Conservation (phyloP, 2,329 filamentous ascomycete genomes). For the Pseudocercospora vitis region DNA sequence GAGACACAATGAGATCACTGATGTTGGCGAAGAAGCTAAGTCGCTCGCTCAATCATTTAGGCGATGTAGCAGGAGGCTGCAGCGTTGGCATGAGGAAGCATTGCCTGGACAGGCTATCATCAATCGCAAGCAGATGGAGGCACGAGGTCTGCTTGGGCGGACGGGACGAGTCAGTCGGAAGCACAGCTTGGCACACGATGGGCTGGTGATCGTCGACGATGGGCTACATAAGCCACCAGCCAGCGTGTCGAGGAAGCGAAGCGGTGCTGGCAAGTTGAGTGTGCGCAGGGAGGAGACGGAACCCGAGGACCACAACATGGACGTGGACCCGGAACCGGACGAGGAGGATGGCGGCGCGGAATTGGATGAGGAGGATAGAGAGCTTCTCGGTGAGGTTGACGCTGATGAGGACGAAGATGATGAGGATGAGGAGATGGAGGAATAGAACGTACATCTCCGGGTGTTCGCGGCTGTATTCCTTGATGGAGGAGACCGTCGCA, state of each 20-base stretch:
- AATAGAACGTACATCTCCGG: too few species aligned
- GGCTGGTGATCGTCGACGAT: constrained; percentile 21
- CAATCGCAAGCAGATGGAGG: constrained; percentile 27
- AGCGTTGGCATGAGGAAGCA: constrained; percentile 62
- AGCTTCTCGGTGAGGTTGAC: constrained; percentile 41
- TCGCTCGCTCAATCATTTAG: constrained; percentile 66
- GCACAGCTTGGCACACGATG: constrained; percentile 24
- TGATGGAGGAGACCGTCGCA: too few species aligned
- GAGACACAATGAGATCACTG: constrained; percentile 62
- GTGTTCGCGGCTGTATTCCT: too few species aligned
- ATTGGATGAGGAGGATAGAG: constrained; percentile 42
- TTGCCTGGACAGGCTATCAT: constrained; percentile 33
- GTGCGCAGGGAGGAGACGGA: constrained; percentile 3
- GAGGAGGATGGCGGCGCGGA: constrained; percentile 34
- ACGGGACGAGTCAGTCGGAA: constrained; percentile 12
- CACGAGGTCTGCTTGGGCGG: constrained; percentile 9
- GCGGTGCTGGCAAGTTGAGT: constrained; percentile 17
- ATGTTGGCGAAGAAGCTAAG: constrained; percentile 73
- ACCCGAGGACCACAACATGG: constrained; percentile 15
- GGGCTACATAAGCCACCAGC: constrained; percentile 16
- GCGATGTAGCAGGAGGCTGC: constrained; percentile 63
- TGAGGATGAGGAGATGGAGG: constrained; percentile 35
- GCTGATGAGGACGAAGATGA: constrained; percentile 41
- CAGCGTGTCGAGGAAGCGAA: constrained; percentile 23
- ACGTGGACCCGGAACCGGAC: constrained; percentile 29